Evolutionary conservation across 2,329 filamentous ascomycete species (phyloP).

Genomic region (Westerdykella ornata): DNA sequence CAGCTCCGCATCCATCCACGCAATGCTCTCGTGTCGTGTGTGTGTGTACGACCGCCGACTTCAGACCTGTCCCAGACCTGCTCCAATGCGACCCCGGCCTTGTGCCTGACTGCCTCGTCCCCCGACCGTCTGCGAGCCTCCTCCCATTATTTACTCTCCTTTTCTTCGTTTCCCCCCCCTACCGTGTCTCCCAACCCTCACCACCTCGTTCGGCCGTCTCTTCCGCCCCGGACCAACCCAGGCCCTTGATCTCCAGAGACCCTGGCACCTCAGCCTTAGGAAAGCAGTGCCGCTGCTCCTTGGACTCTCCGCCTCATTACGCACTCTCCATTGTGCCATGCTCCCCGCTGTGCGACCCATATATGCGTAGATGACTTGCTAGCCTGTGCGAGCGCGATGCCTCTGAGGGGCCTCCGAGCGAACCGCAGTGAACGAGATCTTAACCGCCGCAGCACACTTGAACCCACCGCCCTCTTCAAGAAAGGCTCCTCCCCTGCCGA

Average conservation of each 20-base stretch:
- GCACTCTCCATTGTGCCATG: conserved; percentile 27
- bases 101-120: conserved; percentile 1
- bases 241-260: conserved; percentile 7
- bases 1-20: not conserved
- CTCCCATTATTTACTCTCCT: conserved; percentile 1
- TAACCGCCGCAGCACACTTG: conserved; percentile 41
- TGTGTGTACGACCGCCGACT: not conserved
- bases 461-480: conserved; percentile 35
- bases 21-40: not conserved
- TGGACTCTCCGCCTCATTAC: conserved; percentile 3
- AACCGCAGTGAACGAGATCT: conserved; percentile 38
- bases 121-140: not conserved
- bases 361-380: conserved; percentile 33
- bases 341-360: conserved; percentile 20
- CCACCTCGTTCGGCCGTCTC: conserved; percentile 1
- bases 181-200: conserved; percentile 10
- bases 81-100: conserved; percentile 1
- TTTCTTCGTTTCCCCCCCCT: conserved; percentile 1
- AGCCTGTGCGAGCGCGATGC: conserved; percentile 34
- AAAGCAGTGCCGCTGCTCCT: conserved; percentile 1
- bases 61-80: not conserved
- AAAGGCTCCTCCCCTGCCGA: conserved; percentile 20
- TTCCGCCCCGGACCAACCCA: conserved; percentile 9
- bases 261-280: conserved; percentile 14
- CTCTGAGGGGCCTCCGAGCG: conserved; percentile 35